Evolutionary conservation across 495 filamentous ascomycete species (phyloP), one percentile per base, ranked within the genome.

Genomic region (Lindgomyces ingoldianus): DNA sequence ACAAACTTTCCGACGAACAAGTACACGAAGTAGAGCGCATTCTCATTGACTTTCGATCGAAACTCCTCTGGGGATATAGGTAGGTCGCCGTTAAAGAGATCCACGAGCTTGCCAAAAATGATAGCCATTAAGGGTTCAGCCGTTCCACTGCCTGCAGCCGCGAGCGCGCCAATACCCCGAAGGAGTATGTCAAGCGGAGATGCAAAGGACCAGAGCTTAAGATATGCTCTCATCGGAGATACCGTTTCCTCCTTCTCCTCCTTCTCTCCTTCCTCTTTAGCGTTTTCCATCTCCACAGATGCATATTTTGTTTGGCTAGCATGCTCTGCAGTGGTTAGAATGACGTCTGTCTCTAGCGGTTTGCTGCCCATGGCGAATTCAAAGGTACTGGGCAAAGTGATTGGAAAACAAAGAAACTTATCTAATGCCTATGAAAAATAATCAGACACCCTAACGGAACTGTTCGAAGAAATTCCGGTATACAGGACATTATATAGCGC

Each of bases 1-100:
- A 33, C 58, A 45, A 36, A 64, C 58, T 57, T 78, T 72, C 45
- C 78, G 69, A 53, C 58, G 74, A 64, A 81, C 67, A 71, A 75
- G 75, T 48, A 81, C 56, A 69, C 74, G 72, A 54, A 79, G 60
- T 61, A 74, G 29, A 74, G 62, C 14, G 50, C 51, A 29, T 63
- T 63, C 60, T 39, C 24, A 41, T 48, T 63, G 18, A 63, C 42
- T 8, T 55, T 18, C 9, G 33, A 33, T 24, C 60, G 33, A 26
- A 55, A 55, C 25, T 63, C 41, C 33, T 46, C 60, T 19, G 59
- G 59, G 2, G 30, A 45, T 4, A 54, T 18, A 1, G 59, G 48
- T 3, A 19, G 4, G 18, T 2, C 27, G n/a, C n/a, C 52, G 19
- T 63, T 63, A 51, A 63, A 63, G 3, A 47, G 14, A 29, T 63